Evolutionary conservation across 495 filamentous ascomycete species (phyloP).

Genomic region (Letharia columbiana): DNA sequence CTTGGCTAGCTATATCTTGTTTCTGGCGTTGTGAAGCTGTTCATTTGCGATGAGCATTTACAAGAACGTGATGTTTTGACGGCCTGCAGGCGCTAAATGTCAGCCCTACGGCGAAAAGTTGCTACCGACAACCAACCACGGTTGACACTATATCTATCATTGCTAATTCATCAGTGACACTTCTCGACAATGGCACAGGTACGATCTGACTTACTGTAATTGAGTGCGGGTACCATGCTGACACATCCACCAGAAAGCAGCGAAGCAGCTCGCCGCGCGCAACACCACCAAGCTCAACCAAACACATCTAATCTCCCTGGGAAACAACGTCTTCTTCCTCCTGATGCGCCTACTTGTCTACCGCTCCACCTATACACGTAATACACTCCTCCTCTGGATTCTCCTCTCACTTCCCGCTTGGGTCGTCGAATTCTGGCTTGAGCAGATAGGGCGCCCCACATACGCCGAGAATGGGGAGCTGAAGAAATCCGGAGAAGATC

Average conservation of each 20-base stretch:
- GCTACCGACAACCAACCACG: constrained; percentile 13
- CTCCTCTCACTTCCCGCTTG: constrained; percentile 65
- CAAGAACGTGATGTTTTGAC: constrained; percentile 20
- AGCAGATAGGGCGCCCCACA: constrained; percentile 69
- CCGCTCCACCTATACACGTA: constrained; percentile 38
- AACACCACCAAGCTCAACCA: constrained; percentile 67
- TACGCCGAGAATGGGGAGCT: constrained; percentile 61
- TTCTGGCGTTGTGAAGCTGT: background rate
- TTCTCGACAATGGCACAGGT: constrained; percentile 11
- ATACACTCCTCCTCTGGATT: constrained; percentile 61
- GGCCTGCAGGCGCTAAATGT: constrained; percentile 7
- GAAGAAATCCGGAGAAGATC: constrained; percentile 72
- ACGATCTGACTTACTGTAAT: background rate
- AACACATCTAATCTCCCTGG: constrained; percentile 65
- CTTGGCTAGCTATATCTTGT: constrained; percentile 7
- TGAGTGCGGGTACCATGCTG: background rate
- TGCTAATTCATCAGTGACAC: background rate
- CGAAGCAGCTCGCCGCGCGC: constrained; percentile 78
- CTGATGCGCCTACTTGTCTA: constrained; percentile 57
- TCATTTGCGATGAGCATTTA: background rate
- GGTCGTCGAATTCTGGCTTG: constrained; percentile 72
- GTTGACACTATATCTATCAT: background rate
- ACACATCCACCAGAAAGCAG: constrained; percentile 61
- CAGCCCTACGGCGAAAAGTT: constrained; percentile 8
- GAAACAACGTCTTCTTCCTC: constrained; percentile 65